Percentiles rank a stretch among this genome's conserved stretches.
Conservation (phyloP, 2,329 filamentous ascomycete species). For the Trichoderma atroviride region DNA sequence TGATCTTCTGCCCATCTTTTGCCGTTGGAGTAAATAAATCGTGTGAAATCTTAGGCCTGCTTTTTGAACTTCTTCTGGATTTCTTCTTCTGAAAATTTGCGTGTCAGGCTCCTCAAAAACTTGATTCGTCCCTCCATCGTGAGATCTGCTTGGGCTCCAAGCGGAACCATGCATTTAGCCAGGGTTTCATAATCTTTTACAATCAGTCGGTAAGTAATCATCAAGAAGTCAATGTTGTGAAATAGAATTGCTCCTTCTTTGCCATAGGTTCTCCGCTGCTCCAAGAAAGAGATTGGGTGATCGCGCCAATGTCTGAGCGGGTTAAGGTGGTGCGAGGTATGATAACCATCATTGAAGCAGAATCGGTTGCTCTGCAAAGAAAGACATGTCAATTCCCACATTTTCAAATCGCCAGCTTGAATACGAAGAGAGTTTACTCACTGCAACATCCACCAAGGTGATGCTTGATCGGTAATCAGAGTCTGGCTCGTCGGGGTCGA, state of each 20-base stretch:
- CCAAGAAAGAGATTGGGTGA: conserved; percentile 72
- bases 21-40: neutral
- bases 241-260: conserved; percentile 73
- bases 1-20: neutral
- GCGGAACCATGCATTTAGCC: conserved; percentile 71
- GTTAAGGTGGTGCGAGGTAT: conserved; percentile 80
- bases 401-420: neutral
- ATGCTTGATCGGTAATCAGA: conserved; percentile 80
- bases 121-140: conserved; percentile 63
- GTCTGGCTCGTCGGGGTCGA: conserved; percentile 73
- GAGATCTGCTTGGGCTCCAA: conserved; percentile 71
- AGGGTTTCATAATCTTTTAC: conserved; percentile 72
- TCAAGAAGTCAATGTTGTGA: conserved; percentile 78
- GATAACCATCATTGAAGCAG: conserved; percentile 83
- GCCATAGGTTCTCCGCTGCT: conserved; percentile 68
- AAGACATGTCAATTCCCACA: neutral
- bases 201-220: conserved; percentile 70
- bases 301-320: conserved; percentile 80
- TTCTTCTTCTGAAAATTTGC: conserved; percentile 65
- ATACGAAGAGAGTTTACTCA: conserved; percentile 48
- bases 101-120: conserved; percentile 67
- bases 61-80: conserved; percentile 58
- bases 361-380: conserved; percentile 70
- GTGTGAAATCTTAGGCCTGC: neutral
- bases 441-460: conserved; percentile 75